Base-by-base conservation (phyloP, 371 early-diverging fungal genomes). In the Syncephalis plumigaleata region DNA sequence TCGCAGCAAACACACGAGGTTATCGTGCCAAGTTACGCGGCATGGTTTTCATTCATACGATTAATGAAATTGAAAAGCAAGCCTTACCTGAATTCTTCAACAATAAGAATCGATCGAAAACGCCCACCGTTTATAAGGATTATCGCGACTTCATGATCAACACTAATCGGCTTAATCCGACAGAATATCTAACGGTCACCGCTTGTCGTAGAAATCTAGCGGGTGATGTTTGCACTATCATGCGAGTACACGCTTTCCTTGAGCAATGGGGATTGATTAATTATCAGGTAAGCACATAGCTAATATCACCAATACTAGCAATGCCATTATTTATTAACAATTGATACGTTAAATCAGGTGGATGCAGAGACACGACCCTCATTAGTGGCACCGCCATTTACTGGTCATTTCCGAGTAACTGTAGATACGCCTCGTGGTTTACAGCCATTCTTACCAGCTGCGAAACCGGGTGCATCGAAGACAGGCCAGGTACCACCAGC, bases 221-320 rank as follows among this genome's bases (percentile, higher is more conserved):
- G 0, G 95, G 95, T 25, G 99, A 98, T 69, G 94, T 98, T 2
- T 91, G 94, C 56, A 84, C 92, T 13, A 90, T 98, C 51, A 87
- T 97, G 62, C 70, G 94, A 22, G 91, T 98, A 1, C 96, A 97
- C 66, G 87, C 95, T 4, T 97, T 98, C 56, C 64, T 97, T 43
- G 98, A 98, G 63, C 97, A 97, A 61, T 98, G 99, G 99, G 98
- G 98, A 1, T 67, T 98, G 36, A 92, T 98, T 56, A 98, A 98
- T 66, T 91, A 89, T 60, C 90, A 96, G 73, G 92, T 90, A 63
- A 50, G 46, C 47, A 42, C 11, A 18, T 8, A 5, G 1, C 20
- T 18, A 18, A 25, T 43, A 20, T 1, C n/a, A n/a, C n/a, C n/a
- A n/a, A n/a, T n/a, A n/a, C 38, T 1, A 27, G 23, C 38, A 9